Conservation (phyloP, 768 basidiomycete species). For the Boletus sensibilis region DNA sequence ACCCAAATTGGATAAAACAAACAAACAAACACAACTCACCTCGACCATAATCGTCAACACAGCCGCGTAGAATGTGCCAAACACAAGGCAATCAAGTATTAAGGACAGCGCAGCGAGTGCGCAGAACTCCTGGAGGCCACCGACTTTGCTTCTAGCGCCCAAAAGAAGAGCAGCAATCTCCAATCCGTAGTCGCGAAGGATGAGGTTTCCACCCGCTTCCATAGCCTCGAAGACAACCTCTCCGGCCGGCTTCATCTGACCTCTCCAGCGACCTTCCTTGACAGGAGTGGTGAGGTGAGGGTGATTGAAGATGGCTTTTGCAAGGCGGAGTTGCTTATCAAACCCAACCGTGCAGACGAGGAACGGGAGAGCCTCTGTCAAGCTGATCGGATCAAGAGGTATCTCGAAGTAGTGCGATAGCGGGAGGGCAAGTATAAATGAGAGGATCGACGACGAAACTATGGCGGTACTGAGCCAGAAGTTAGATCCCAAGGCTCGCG, state of each 20-base stretch:
- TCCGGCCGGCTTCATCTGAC: conserved; percentile 70
- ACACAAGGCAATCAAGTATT: conserved; percentile 80
- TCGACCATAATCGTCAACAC: conserved; percentile 96
- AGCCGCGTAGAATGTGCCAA: conserved; percentile 87
- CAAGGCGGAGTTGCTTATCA: conserved; percentile 93
- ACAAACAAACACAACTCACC: conserved; percentile 44
- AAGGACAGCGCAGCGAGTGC: conserved; percentile 90
- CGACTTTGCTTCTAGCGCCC: conserved; percentile 84
- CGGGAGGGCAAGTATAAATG: conserved; percentile 82
- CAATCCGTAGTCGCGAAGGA: conserved; percentile 90
- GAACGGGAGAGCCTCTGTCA: conserved; percentile 96
- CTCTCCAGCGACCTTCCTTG: conserved; percentile 38
- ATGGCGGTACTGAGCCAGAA: conserved; percentile 73
- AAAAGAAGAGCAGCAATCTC: conserved; percentile 88
- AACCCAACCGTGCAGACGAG: conserved; percentile 97
- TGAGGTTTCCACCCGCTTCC: conserved; percentile 71
- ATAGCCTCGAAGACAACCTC: conserved; percentile 86
- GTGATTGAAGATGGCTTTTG: conserved; percentile 84
- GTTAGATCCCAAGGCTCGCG: conserved; percentile 77
- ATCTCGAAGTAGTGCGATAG: conserved; percentile 74
- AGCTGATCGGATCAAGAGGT: conserved; percentile 86
- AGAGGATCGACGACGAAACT: conserved; percentile 74
- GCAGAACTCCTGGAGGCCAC: conserved; percentile 91
- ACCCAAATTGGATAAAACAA: conserved; percentile 2
- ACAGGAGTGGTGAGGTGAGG: conserved; percentile 54